Evolutionary conservation across 2,329 filamentous ascomycete species (phyloP), one percentile per base, ranked within the genome.

Genomic region (Lecanicillium sp.): DNA sequence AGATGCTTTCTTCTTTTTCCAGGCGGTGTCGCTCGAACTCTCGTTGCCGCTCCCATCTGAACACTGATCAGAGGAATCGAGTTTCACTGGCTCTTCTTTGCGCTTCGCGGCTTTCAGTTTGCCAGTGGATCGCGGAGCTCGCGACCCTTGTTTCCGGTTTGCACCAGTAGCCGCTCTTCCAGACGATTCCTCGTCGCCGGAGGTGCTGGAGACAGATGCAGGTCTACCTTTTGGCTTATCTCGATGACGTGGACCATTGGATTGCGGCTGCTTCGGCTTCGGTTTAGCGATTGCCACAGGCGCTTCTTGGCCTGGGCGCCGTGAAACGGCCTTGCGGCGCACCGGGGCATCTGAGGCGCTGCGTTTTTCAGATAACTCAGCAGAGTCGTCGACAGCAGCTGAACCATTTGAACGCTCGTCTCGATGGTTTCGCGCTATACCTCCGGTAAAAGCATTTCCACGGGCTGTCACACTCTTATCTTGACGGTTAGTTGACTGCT

Each of bases 1-100:
- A 8, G 71, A 59, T 35, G 70, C 65, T 45, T 85, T 77, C 35
- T 72, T 76, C 37, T 68, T 69, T 46, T 83, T 75, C 72, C 78
- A 84, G 9, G 67, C 64, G 15, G 58, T 62, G 35, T 72, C 65
- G 7, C 64, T 60, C 18, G 48, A 50, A 2, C 50, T 55, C 19
- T 64, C 62, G 3, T 62, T 65, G 15, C 64, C 59, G 15, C 61
- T 58, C 5, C 64, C 62, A 27, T 70, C 68, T 9, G 65, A 64
- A 4, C 66, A 65, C 7, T 64, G 64, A 5, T 64, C 68, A n/a
- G 70, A 68, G 4, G 63, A 66, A 18, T 64, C 70, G 18, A 56
- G 63, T 15, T 69, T 52, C 22, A 64, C 49, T 5, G 50, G 49
- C 5, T 51, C 35, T 42, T 56, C 55, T 35, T 58, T 60, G 18